These are phyloP conservation scores for Breviolum minutum DNA, from an alignment of 73 alveolate genomes.

Conservation along the genomic window DNA sequence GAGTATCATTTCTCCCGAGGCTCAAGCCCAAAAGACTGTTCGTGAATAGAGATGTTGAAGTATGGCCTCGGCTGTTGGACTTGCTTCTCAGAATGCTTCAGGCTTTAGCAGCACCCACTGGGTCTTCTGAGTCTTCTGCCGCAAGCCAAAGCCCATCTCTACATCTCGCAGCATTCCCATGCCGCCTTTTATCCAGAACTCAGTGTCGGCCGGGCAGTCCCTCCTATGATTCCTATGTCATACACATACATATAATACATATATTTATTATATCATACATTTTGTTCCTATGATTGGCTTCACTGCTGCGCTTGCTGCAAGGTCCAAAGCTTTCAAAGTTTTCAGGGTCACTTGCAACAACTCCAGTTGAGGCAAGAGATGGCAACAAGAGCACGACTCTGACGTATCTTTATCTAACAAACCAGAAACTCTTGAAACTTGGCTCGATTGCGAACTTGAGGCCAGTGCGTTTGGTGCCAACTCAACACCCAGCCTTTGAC, in stretches of 20 bases:
- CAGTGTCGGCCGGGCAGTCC: not conserved
- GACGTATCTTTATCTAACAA: no score
- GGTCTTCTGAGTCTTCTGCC: not conserved
- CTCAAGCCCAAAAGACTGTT: not conserved
- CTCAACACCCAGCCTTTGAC: slow-evolving; percentile 68
- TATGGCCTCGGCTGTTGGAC: slow-evolving; percentile 29
- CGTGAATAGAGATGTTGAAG: slow-evolving; percentile 19
- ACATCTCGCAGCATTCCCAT: slow-evolving; percentile 53
- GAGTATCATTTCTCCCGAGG: no score
- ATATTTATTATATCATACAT: no score
- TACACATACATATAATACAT: not conserved
- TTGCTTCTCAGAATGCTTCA: not conserved
- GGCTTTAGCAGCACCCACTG: not conserved
- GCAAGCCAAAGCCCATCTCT: slow-evolving; percentile 91
- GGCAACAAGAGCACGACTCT: no score
- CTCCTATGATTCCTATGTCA: no score
- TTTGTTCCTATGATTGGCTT: not conserved
- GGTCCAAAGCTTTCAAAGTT: no score
- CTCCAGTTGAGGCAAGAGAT: not conserved
- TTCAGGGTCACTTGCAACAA: not conserved
- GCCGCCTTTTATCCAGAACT: slow-evolving; percentile 94
- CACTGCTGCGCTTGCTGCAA: not conserved
- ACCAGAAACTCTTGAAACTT: no score
- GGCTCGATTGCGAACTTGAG: not conserved
- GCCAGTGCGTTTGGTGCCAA: slow-evolving; percentile 50